Evolutionary conservation across 2,329 filamentous ascomycete species (phyloP), one percentile per base, ranked within the genome.

Genomic region (Venturia oleaginea): DNA sequence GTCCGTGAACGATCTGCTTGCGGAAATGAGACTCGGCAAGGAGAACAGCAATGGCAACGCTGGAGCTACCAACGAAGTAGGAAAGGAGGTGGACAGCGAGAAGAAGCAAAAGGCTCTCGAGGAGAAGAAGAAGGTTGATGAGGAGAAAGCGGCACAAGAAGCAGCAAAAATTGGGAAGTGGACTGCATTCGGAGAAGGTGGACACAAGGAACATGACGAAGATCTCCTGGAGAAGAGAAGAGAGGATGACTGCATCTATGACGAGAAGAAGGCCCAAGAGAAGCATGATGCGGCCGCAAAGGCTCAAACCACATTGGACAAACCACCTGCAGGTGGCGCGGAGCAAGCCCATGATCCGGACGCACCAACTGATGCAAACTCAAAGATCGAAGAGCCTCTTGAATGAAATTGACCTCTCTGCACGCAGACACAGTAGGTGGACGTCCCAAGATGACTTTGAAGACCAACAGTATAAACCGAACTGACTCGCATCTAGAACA

Each of bases 1-100:
- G 65, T 70, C 68, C 43, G 69, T 72, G 10, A 71, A 72, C 63
- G 71, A 72, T 63, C 63, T 72, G 64, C 64, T 72, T 32, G 64
- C 63, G 19, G 70, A 70, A 64, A 66, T 71, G 68, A 68, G 69
- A 54, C 51, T 69, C 59, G 64, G 60, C 17, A 40, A 64, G 30
- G 65, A 65, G 17, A 61, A 48, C 54, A 46, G 27, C 42, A 37
- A 42, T 8, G 43, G 30, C 8, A 34, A 24, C 27, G 43, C 15
- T 51, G 46, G 61, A 19, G 22, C 46, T 22, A 34, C 10, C 30
- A 17, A 15, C n/a, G 27, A 62, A 54, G 42, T 6, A 19, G 27
- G 27, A 15, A 38, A 48, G 22, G 27, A 34, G 43, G 27, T 10
- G 19, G 24, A 27, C 30, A 22, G 51, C 19, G 30, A 57, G 27